These are phyloP conservation scores for Tinospora cordifolia DNA, from an alignment of 164 flowering plant genomes.

Conservation along the genomic window DNA sequence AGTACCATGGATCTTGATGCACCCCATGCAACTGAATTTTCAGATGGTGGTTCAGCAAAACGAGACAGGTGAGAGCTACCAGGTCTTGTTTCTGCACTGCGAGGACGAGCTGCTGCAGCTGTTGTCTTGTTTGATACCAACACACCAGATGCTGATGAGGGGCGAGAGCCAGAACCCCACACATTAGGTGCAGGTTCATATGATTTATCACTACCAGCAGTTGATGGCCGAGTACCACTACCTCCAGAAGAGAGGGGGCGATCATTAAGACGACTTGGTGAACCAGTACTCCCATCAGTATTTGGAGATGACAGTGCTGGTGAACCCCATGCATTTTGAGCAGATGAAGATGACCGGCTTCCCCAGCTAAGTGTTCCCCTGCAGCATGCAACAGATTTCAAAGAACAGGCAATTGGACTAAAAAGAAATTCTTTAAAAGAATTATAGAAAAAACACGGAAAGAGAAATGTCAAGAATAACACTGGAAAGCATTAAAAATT, in stretches of 20 bases:
- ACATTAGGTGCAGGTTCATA: constrained; percentile 52
- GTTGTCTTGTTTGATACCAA: constrained; percentile 58
- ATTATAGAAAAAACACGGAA: too few species aligned
- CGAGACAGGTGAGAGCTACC: constrained; percentile 92
- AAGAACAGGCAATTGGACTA: not conserved
- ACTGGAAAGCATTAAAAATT: not conserved
- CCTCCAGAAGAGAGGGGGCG: constrained; percentile 97
- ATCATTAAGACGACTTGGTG: constrained; percentile 58
- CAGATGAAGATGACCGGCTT: constrained; percentile 55
- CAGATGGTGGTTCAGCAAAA: constrained; percentile 72
- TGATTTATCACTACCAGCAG: constrained; percentile 80
- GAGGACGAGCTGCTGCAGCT: constrained; percentile 59
- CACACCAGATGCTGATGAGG: constrained; percentile 86
- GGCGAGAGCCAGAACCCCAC: constrained; percentile 78
- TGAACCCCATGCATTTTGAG: constrained; percentile 83
- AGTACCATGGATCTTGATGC: constrained; percentile 54
- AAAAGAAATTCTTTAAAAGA: too few species aligned
- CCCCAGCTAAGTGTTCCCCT: constrained; percentile 99
- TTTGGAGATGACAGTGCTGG: constrained; percentile 44
- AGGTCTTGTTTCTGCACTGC: constrained; percentile 91
- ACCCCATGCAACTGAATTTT: constrained; percentile 62
- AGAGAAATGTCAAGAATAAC: not conserved
- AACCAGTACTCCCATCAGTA: constrained; percentile 48
- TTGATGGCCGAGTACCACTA: constrained; percentile 86
- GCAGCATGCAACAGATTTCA: not conserved